Evolutionary conservation across 2,329 filamentous ascomycete genomes (phyloP), one percentile per base, ranked within the genome.

Genomic region (Colletotrichum echinochloae): DNA sequence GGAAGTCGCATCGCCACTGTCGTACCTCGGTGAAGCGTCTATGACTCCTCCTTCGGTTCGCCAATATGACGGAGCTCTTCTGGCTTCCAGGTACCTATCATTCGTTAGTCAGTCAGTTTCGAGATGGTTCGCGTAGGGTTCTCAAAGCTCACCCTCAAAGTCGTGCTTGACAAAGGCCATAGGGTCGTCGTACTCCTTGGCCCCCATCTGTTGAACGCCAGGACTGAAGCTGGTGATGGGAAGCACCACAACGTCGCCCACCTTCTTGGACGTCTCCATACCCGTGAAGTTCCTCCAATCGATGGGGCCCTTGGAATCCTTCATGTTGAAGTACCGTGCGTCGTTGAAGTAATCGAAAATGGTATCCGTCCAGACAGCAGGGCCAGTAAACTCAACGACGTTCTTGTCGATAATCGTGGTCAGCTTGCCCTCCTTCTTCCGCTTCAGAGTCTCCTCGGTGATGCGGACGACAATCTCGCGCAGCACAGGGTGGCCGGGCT

Each of bases 161-260:
- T 94, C 91, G 83, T 99, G 96, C 83, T 96, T 95, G 72, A 99
- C 96, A 85, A 97, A 98, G 1, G 96, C 96, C 94, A 97, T 95
- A 1, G 94, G 94, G 79, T 98, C 92, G 75, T 98, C 94, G 51
- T 91, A 87, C 73, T 97, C 94, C 77, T 91, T 91, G 55, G 96
- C 93, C 16, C 93, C 93, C 94, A 98, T 98, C 79, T 97, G 94
- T 75, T 91, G 89, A 54, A 98, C 94, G 33, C 96, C 96, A 0
- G 96, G 96, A 76, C 94, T 97, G 85, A 99, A 99, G 81, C 94
- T 95, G 8, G 96, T 99, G 76, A 99, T 98, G 33, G 96, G 96
- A 70, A 99, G 83, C 18, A 99, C 91, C 62, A 98, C 90, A 2
- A 98, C 94, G 80, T 99, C 96, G 55, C 96, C 96, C 23, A 98